phyloP scores from a whole-genome alignment of 2,329 filamentous ascomycete genomes.

The Phialophora macrospora region DNA sequence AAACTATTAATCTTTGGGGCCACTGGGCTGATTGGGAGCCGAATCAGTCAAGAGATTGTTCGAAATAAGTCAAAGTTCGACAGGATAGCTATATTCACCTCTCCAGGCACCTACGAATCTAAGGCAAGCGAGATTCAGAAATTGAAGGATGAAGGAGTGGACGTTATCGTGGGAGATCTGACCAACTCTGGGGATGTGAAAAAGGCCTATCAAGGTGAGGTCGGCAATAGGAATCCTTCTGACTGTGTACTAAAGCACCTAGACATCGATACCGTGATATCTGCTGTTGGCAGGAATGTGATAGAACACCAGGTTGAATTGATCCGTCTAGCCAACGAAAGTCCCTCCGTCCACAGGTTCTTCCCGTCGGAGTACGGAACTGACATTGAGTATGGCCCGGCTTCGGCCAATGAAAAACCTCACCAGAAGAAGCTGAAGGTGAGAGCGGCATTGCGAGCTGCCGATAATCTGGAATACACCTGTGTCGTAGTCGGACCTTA shows the following conservation, averaged over 20 bases:
- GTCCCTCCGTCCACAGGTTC: constrained; percentile 62
- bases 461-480: constrained; percentile 61
- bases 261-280: constrained; percentile 67
- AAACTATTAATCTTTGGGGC: constrained; percentile 58
- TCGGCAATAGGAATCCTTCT: not conserved
- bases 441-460: constrained; percentile 59
- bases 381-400: constrained; percentile 64
- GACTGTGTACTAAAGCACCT: not conserved
- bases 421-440: constrained; percentile 73
- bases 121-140: constrained; percentile 57
- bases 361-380: constrained; percentile 71
- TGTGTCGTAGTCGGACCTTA: constrained; percentile 74
- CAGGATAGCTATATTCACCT: constrained; percentile 63
- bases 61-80: constrained; percentile 51
- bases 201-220: constrained; percentile 58
- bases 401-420: constrained; percentile 64
- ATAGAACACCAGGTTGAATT: constrained; percentile 65
- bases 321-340: constrained; percentile 62
- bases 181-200: constrained; percentile 57
- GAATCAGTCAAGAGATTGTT: constrained; percentile 57
- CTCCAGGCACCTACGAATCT: constrained; percentile 53
- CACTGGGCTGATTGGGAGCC: constrained; percentile 58
- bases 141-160: constrained; percentile 54
- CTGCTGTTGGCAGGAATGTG: constrained; percentile 65
- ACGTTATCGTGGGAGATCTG: constrained; percentile 62